Conservation (phyloP, 192 early-diverging fungal species). For the Mortierella hygrophila region DNA sequence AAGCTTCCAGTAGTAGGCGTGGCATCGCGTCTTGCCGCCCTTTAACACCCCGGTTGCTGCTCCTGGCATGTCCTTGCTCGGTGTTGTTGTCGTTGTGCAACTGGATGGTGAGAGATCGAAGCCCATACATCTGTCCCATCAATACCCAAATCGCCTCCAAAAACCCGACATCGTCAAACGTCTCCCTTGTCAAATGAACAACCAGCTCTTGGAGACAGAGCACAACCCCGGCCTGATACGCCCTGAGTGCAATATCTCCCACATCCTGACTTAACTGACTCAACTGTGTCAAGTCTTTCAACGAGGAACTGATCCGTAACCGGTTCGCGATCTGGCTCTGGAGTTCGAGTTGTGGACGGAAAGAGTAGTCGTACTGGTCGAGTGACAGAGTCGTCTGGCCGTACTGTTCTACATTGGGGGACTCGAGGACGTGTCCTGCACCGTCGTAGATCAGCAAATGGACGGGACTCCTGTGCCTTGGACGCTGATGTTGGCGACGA, state of each 20-base stretch:
- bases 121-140: neutral
- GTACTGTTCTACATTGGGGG: neutral
- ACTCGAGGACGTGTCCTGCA: conserved; percentile 21
- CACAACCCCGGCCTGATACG: neutral
- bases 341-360: conserved; percentile 14
- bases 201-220: neutral
- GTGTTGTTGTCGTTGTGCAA: neutral
- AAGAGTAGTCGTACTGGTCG: conserved; percentile 2
- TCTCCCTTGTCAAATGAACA: neutral
- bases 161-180: neutral
- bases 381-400: conserved; percentile 1
- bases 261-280: neutral
- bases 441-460: conserved; percentile 12
- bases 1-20: neutral
- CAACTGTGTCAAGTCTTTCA: neutral
- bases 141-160: neutral
- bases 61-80: neutral
- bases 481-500: neutral
- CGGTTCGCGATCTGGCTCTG: conserved; percentile 4
- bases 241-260: neutral
- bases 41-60: neutral
- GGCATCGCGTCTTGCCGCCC: neutral
- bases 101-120: neutral
- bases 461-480: neutral
- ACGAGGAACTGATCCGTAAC: conserved; percentile 1